phyloP scores from a whole-genome alignment of 257 asterid genomes.

The Nicotiana sylvestris region DNA sequence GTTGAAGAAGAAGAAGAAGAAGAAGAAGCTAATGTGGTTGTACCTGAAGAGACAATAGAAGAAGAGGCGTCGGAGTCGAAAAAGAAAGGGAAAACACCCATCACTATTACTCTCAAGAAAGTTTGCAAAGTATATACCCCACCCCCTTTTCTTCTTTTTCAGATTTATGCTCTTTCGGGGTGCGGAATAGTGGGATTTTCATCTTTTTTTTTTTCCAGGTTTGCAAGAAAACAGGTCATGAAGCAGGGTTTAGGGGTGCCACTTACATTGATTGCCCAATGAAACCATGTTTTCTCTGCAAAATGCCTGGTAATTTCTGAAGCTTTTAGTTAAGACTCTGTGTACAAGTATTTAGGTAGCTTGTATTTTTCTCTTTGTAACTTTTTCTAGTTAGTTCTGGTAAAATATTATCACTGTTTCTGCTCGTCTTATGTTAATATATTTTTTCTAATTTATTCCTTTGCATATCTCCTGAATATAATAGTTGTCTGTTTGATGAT shows the following conservation, averaged over 20 bases:
- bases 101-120: conserved; percentile 74
- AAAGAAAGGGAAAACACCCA: conserved; percentile 45
- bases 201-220: conserved; percentile 38
- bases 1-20: conserved; percentile 18
- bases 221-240: conserved; percentile 92
- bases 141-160: neutral
- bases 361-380: neutral
- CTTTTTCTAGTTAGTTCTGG: neutral
- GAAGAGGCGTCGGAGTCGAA: conserved; percentile 35
- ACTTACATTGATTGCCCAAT: conserved; percentile 96
- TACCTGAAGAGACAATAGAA: conserved; percentile 24
- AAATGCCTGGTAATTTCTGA: conserved; percentile 67
- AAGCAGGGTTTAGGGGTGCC: conserved; percentile 95
- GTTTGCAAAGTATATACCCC: conserved; percentile 63
- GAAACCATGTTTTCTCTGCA: conserved; percentile 98
- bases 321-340: neutral
- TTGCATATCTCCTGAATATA: neutral
- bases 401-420: neutral
- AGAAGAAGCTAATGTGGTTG: conserved; percentile 19
- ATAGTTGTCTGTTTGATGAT: neutral
- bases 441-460: neutral
- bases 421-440: neutral
- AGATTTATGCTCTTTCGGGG: neutral
- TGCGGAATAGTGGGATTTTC: neutral
- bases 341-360: neutral